Percentiles rank a stretch among this genome's conserved stretches.
Conservation (phyloP, 805 yeast genomes). For the Pichia manshurica region DNA sequence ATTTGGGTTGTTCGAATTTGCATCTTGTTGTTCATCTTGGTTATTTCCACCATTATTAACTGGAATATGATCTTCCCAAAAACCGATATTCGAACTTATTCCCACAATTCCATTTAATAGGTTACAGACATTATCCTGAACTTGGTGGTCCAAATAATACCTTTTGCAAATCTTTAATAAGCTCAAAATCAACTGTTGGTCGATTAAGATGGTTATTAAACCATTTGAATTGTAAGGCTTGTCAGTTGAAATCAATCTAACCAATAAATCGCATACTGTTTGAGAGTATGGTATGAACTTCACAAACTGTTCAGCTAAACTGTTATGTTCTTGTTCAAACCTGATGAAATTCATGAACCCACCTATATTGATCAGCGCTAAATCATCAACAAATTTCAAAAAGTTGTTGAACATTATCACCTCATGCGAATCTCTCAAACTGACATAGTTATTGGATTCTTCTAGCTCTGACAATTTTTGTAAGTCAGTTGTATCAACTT, state of each 20-base stretch:
- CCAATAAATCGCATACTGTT: constrained; percentile 80
- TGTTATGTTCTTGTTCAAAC: constrained; percentile 27
- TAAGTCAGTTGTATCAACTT: constrained; percentile 14
- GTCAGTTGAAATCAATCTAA: constrained; percentile 85
- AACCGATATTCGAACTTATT: constrained; percentile 34
- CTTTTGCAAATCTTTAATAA: constrained; percentile 59
- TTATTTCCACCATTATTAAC: constrained; percentile 2
- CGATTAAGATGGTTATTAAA: constrained; percentile 64
- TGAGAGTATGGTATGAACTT: constrained; percentile 76
- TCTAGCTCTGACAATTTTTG: constrained; percentile 15
- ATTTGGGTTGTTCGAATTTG: constrained; percentile 59
- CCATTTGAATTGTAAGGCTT: constrained; percentile 86
- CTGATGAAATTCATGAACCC: constrained; percentile 70
- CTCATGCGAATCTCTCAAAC: constrained; percentile 28
- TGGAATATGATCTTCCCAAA: constrained; percentile 25
- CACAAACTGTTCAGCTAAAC: constrained; percentile 68
- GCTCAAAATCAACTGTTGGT: constrained; percentile 63
- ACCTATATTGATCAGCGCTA: constrained; percentile 74
- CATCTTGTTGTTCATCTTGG: constrained; percentile 43
- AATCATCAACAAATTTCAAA: constrained; percentile 79
- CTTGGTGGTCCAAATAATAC: constrained; percentile 28
- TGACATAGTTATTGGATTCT: constrained; percentile 19
- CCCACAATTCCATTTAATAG: constrained; percentile 84
- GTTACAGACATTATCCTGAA: constrained; percentile 48
- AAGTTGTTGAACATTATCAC: constrained; percentile 38